Percentiles rank a stretch among this genome's conserved stretches.
Conservation (phyloP, 2,329 filamentous ascomycete genomes). For the Sclerotinia subarctica region DNA sequence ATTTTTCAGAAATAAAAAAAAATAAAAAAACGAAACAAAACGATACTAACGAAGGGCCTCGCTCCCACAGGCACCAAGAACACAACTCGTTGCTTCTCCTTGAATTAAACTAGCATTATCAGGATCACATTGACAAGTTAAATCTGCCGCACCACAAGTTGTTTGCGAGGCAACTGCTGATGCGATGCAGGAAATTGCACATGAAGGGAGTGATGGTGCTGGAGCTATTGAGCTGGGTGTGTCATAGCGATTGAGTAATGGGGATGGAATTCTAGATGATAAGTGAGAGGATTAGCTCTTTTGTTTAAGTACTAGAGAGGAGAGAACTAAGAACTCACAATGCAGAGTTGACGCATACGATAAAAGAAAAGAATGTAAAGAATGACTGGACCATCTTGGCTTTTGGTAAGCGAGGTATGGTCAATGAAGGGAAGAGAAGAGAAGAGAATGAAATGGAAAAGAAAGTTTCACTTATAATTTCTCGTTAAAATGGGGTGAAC, state of each 20-base stretch:
- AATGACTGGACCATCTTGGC: slow-evolving; percentile 5
- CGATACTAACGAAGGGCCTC: background rate
- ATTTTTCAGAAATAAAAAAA: background rate
- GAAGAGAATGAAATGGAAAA: background rate
- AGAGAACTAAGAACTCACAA: background rate
- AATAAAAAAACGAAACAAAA: too few species aligned
- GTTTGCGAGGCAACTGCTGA: background rate
- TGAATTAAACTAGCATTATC: background rate
- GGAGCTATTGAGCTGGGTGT: background rate
- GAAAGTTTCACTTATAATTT: background rate
- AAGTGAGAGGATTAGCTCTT: background rate
- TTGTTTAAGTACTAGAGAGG: background rate
- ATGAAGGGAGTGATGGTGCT: background rate
- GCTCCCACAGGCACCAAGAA: background rate
- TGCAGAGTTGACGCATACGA: background rate
- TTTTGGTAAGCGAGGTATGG: background rate
- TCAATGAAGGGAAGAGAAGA: background rate
- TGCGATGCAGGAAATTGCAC: slow-evolving; percentile 7
- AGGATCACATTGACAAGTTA: slow-evolving; percentile 1
- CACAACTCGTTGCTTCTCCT: background rate
- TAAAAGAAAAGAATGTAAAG: background rate
- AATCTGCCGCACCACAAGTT: background rate
- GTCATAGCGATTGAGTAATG: background rate
- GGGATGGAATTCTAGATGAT: background rate
- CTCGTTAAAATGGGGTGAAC: too few species aligned